A percentile compares a stretch with the other conserved stretches of the same genome.
phyloP scores from a whole-genome alignment of 2,329 filamentous ascomycete genomes.

The Fusarium albosuccineum region DNA sequence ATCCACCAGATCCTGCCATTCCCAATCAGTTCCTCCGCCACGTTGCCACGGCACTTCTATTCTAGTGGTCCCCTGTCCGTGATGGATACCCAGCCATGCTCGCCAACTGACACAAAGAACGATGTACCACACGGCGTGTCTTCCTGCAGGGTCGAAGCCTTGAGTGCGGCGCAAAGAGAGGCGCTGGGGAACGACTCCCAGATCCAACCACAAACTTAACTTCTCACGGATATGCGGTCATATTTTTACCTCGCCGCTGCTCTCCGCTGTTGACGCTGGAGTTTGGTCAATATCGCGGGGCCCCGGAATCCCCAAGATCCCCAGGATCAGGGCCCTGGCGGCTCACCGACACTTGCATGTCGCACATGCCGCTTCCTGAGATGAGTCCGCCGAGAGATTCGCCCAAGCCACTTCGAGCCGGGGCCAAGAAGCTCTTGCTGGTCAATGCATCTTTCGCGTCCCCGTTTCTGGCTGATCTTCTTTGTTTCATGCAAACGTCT shows the following conservation, averaged over 20 bases:
- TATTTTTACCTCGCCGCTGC: background rate
- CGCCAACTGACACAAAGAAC: slow-evolving; percentile 27
- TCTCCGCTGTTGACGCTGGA: background rate
- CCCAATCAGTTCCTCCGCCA: slow-evolving; percentile 42
- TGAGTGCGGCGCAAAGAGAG: background rate
- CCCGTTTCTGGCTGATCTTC: background rate
- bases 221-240: background rate
- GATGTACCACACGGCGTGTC: background rate
- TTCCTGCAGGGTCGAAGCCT: background rate
- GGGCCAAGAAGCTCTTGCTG: background rate
- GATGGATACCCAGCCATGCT: slow-evolving; percentile 6
- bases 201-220: background rate
- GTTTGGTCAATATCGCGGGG: slow-evolving; percentile 43
- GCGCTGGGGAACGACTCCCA: background rate
- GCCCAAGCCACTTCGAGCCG: slow-evolving; percentile 7
- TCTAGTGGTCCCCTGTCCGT: slow-evolving; percentile 39
- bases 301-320: slow-evolving; percentile 42
- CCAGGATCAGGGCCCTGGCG: slow-evolving; percentile 30
- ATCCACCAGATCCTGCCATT: slow-evolving; percentile 40
- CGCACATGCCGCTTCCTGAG: slow-evolving; percentile 5
- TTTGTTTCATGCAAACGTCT: no score
- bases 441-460: background rate
- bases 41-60: slow-evolving; percentile 47
- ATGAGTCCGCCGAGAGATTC: background rate
- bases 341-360: slow-evolving; percentile 43